Percentiles rank a stretch among this genome's conserved stretches.
These are phyloP conservation scores for Shiraia sp. DNA, from an alignment of 2,329 filamentous ascomycete genomes.

Conservation along the genomic window DNA sequence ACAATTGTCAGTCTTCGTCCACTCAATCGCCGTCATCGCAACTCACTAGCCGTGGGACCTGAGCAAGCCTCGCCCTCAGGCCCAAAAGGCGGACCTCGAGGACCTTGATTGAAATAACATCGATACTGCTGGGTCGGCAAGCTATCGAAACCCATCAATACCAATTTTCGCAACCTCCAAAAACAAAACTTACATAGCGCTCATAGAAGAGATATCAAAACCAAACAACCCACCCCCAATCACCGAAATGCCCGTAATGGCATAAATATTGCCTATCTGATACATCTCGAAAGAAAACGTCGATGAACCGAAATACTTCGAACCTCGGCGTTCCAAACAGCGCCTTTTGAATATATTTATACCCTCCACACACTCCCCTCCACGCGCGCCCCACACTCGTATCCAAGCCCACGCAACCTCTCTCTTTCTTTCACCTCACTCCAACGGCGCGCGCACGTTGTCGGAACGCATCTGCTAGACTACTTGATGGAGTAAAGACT, in stretches of 20 bases:
- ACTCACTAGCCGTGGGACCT: slow-evolving; percentile 50
- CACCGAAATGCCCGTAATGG: slow-evolving; percentile 61
- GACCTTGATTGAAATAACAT: slow-evolving; percentile 68
- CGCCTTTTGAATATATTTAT: too few relatives aligned
- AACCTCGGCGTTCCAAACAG: too few relatives aligned
- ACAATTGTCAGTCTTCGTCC: neutral
- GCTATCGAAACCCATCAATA: slow-evolving; percentile 45
- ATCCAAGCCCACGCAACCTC: too few relatives aligned
- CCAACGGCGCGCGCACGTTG: too few relatives aligned
- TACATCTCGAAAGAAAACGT: too few relatives aligned
- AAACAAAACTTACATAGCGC: slow-evolving; percentile 47
- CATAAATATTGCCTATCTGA: slow-evolving; percentile 60
- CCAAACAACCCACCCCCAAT: slow-evolving; percentile 73
- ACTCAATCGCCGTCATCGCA: neutral
- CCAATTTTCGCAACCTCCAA: neutral
- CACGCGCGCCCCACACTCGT: too few relatives aligned
- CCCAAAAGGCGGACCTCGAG: slow-evolving; percentile 35
- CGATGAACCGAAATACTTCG: too few relatives aligned
- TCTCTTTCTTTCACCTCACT: too few relatives aligned
- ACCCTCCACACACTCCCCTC: too few relatives aligned
- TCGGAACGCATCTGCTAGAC: too few relatives aligned
- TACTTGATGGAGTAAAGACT: too few relatives aligned
- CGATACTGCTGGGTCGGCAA: slow-evolving; percentile 71
- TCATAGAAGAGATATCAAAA: slow-evolving; percentile 79
- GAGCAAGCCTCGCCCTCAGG: slow-evolving; percentile 49